A percentile compares a stretch with the other conserved stretches of the same genome.
Conservation (phyloP, 1,284 basidiomycete genomes). For the Anthracocystis setariae region DNA sequence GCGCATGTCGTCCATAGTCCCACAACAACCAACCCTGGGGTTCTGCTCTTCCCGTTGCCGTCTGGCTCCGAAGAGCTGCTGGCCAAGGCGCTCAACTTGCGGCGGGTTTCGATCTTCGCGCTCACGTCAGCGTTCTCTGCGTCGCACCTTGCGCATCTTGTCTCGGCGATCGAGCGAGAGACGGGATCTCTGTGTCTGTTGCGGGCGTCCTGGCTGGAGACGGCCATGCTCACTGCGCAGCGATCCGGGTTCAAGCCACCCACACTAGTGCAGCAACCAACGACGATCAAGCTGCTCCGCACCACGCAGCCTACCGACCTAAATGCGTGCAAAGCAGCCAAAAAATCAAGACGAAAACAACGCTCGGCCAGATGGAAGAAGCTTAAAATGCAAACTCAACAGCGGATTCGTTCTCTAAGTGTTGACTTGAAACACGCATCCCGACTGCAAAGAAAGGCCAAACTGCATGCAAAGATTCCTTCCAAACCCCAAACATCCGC, state of each 20-base stretch:
- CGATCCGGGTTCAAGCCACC: background rate
- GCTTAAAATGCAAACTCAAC: slow-evolving; percentile 16
- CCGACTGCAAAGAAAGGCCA: background rate
- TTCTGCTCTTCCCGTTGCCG: slow-evolving; percentile 39
- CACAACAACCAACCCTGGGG: background rate
- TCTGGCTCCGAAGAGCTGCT: slow-evolving; percentile 25
- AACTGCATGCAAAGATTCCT: slow-evolving; percentile 1
- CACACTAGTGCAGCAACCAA: slow-evolving; percentile 11
- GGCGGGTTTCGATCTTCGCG: slow-evolving; percentile 21
- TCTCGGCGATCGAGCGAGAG: slow-evolving; percentile 17
- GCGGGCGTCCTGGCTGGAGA: slow-evolving; percentile 36
- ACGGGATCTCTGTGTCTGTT: slow-evolving; percentile 16
- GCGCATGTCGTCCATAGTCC: slow-evolving; percentile 3
- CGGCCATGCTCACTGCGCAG: slow-evolving; percentile 20
- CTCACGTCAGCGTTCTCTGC: slow-evolving; percentile 21
- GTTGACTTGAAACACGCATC: slow-evolving; percentile 12
- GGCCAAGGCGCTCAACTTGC: slow-evolving; percentile 24
- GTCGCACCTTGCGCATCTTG: slow-evolving; percentile 1
- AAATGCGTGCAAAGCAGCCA: slow-evolving; percentile 30
- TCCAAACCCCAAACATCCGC: too few relatives aligned
- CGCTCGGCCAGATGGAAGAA: slow-evolving; percentile 31
- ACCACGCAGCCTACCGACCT: slow-evolving; percentile 41
- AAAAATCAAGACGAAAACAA: slow-evolving; percentile 27
- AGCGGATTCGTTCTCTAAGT: slow-evolving; percentile 8
- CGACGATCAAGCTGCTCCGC: slow-evolving; percentile 33